A percentile compares a stretch with the other conserved stretches of the same genome.
These are phyloP conservation scores for Zymoseptoria passerinii DNA, from an alignment of 2,329 filamentous ascomycete genomes.

Conservation along the genomic window DNA sequence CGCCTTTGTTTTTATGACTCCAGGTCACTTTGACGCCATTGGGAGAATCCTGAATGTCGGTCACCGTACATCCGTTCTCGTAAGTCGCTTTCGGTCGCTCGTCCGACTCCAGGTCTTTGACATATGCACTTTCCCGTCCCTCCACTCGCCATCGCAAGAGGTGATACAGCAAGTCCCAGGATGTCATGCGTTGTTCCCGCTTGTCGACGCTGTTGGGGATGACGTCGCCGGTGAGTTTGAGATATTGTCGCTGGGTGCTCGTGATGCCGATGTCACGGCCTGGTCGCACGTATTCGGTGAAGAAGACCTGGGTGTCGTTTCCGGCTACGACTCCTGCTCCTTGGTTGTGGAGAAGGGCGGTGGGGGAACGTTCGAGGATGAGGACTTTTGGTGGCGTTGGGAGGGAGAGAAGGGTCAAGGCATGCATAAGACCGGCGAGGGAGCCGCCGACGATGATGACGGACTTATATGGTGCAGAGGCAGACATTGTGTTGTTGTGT, in stretches of 20 bases:
- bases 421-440: slow-evolving; percentile 24
- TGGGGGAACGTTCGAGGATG: slow-evolving; percentile 37
- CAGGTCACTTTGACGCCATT: slow-evolving; percentile 21
- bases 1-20: slow-evolving; percentile 18
- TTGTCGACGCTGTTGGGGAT: slow-evolving; percentile 24
- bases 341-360: slow-evolving; percentile 39
- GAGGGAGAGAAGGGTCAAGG: slow-evolving; percentile 19
- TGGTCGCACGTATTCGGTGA: slow-evolving; percentile 35
- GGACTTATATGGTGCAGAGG: slow-evolving; percentile 6
- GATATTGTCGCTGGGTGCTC: slow-evolving; percentile 22
- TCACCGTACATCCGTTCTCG: slow-evolving; percentile 27
- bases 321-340: slow-evolving; percentile 43
- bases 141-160: slow-evolving; percentile 41
- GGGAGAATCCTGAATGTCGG: slow-evolving; percentile 13
- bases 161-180: slow-evolving; percentile 42
- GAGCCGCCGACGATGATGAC: slow-evolving; percentile 27
- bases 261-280: slow-evolving; percentile 27
- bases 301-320: slow-evolving; percentile 36
- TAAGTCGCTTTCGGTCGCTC: slow-evolving; percentile 19
- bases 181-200: slow-evolving; percentile 39
- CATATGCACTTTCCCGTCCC: slow-evolving; percentile 27
- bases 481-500: background rate
- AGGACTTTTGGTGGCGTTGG: slow-evolving; percentile 18
- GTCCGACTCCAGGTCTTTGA: slow-evolving; percentile 12
- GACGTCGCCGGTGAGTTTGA: slow-evolving; percentile 22